Conservation (phyloP, 441 rosid genomes). For the Rhodomyrtus psidioides region DNA sequence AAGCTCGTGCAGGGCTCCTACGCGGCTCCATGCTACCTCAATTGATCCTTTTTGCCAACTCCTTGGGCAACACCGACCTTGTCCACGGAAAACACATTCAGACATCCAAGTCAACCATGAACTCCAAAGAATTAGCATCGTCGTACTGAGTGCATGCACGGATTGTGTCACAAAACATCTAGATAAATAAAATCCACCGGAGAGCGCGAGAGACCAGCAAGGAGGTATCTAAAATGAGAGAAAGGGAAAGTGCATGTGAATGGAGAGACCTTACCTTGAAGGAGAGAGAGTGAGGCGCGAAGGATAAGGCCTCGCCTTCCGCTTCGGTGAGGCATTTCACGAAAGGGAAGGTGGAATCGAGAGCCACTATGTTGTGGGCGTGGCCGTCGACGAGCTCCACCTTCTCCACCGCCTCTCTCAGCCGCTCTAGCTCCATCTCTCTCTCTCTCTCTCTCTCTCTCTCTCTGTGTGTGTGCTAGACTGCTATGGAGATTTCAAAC, state of each 20-base stretch:
- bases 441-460: neutral
- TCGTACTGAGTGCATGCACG: neutral
- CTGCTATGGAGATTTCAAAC: neutral
- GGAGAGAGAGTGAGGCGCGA: constrained; percentile 60
- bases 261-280: constrained; percentile 42
- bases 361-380: constrained; percentile 72
- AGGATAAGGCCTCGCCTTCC: constrained; percentile 59
- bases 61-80: neutral
- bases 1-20: neutral
- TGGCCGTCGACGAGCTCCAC: constrained; percentile 66
- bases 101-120: neutral
- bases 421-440: constrained; percentile 47
- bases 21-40: neutral
- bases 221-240: neutral
- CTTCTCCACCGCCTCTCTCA: constrained; percentile 51
- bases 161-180: neutral
- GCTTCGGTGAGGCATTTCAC: constrained; percentile 66
- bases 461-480: too few species aligned
- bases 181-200: too few species aligned
- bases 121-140: neutral
- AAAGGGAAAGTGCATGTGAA: too few species aligned
- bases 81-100: neutral
- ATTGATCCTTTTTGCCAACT: neutral
- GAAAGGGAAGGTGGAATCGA: constrained; percentile 77
- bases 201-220: neutral